A percentile compares a stretch with the other conserved stretches of the same genome.
Evolutionary conservation across 305 asterid species (phyloP).

Genomic region (Solanum hybrid): DNA sequence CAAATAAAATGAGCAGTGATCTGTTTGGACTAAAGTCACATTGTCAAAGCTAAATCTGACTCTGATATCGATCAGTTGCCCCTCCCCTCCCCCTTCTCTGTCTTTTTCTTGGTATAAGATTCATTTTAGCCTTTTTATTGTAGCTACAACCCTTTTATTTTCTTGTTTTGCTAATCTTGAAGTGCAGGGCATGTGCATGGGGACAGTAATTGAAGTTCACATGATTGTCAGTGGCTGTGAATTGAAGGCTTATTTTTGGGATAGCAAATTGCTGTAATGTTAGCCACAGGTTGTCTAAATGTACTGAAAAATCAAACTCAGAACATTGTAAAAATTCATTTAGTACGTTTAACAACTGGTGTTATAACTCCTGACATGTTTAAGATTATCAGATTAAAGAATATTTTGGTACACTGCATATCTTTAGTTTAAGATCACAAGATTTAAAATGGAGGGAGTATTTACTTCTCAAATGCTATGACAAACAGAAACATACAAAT

Average conservation of each 20-base stretch:
- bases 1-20: no score
- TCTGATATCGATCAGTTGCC: background rate
- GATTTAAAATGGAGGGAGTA: background rate
- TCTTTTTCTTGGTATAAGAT: background rate
- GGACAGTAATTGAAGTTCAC: constrained; percentile 3
- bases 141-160: background rate
- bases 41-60: no score
- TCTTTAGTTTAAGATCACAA: no score
- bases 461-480: background rate
- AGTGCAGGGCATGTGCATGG: constrained; percentile 6
- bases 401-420: no score
- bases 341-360: background rate
- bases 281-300: background rate
- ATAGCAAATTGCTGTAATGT: background rate
- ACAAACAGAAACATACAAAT: background rate
- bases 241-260: background rate
- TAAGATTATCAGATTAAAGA: no score
- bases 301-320: background rate
- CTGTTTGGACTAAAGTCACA: no score
- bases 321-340: background rate
- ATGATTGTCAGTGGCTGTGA: background rate
- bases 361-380: no score
- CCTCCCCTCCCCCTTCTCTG: background rate
- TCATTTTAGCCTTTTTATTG: background rate
- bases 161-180: background rate